Base-by-base conservation (phyloP, 495 filamentous ascomycete genomes). In the Talaromyces liani region DNA sequence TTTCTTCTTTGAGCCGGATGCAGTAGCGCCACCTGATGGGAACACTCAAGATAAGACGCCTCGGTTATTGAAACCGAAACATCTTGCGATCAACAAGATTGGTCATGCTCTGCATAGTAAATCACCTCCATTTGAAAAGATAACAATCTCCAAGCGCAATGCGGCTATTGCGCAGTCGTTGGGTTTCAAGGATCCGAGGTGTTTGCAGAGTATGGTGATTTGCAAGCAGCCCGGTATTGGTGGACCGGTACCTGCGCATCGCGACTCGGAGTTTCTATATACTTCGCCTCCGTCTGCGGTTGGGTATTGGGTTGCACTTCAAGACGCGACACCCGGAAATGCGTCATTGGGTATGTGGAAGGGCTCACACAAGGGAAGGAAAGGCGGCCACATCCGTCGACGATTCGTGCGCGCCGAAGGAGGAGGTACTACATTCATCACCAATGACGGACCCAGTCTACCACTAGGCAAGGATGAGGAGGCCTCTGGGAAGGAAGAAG, bases 141-240 rank as follows among this genome's bases (percentile, higher is more conserved):
- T 91, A 0, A 84, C 87, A 63, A 68, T 87, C 58, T 78, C 78
- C 64, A 33, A 69, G 34, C 69, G 75, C 16, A 82, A 88, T 68
- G 85, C 85, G 1, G 82, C 80, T 14, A 87, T 98, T 25, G 92
- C 93, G 6, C 75, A 75, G 16, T 81, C 79, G 1, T 76, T 98
- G 12, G 86, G 87, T 1, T 97, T 96, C 75, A 63, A 61, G 0
- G 87, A 94, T 69, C 92, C 94, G 0, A 76, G 79, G 39, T 82
- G 89, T 1, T 79, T 98, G 64, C 94, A 98, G 79, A 92, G 88
- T 68, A 98, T 98, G 94, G 82, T 97, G 7, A 98, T 98, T 66
- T 96, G 91, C 83, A 98, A 98, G 72, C 94, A 97, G 75, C 93
- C 94, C 7, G 90, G 92, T 72, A 98, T 98, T 39, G 94, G 94